A percentile compares a stretch with the other conserved stretches of the same genome.
phyloP scores from a whole-genome alignment of 176 grass and related monocot genomes.

The Aegilops tauschii region DNA sequence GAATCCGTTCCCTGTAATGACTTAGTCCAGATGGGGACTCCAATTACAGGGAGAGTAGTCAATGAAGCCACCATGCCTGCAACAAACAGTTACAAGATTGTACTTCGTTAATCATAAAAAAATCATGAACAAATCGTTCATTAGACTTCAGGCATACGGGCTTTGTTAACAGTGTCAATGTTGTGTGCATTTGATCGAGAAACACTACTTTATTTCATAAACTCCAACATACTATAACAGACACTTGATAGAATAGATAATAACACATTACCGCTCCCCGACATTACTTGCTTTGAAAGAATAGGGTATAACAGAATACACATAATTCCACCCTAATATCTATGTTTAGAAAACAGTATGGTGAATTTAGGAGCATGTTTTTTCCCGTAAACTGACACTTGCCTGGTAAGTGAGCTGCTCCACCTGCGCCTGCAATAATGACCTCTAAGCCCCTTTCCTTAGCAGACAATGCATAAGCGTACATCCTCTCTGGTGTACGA shows the following conservation, averaged over 20 bases:
- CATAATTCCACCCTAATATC: background rate
- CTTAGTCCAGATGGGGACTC: constrained; percentile 66
- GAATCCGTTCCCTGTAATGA: constrained; percentile 75
- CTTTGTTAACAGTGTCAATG: background rate
- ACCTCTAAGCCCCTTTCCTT: constrained; percentile 76
- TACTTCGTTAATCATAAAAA: background rate
- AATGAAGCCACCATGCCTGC: constrained; percentile 91
- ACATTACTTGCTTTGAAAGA: background rate
- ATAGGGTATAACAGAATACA: background rate
- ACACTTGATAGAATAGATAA: background rate
- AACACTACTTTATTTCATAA: background rate
- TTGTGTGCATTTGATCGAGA: background rate
- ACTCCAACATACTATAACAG: background rate
- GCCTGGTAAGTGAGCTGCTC: constrained; percentile 95
- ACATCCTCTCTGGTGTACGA: constrained; percentile 81
- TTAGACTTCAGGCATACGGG: background rate
- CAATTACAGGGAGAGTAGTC: constrained; percentile 72
- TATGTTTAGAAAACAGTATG: background rate
- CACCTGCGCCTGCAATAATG: constrained; percentile 90
- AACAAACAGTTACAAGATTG: constrained; percentile 11
- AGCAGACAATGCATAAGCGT: constrained; percentile 64
- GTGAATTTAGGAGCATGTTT: background rate
- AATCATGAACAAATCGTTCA: background rate
- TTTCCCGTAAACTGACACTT: constrained; percentile 17
- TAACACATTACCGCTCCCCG: background rate